Evolutionary conservation across 192 early-diverging fungal genomes (phyloP).

Genomic region (Backusella australiensis): DNA sequence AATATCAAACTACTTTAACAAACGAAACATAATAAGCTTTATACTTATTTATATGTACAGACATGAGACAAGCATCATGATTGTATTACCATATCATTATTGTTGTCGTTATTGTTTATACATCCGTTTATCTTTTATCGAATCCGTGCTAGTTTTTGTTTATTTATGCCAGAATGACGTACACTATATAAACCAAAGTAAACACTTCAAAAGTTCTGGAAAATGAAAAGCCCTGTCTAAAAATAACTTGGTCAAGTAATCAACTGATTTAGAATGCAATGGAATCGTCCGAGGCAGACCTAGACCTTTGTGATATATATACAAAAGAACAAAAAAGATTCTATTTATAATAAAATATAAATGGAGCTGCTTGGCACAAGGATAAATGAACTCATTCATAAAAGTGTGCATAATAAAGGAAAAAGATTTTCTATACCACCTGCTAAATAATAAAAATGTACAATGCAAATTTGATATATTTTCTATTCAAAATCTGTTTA

Average conservation of each 20-base stretch:
- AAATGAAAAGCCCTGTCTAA: background rate
- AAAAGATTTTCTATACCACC: no score
- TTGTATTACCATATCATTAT: background rate
- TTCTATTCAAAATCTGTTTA: background rate
- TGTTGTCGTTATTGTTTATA: background rate
- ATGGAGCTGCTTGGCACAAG: no score
- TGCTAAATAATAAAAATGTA: no score
- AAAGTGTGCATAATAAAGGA: no score
- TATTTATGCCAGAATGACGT: background rate
- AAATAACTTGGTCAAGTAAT: background rate
- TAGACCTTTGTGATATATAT: background rate
- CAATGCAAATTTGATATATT: no score
- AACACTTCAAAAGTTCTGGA: background rate
- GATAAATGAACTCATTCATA: no score
- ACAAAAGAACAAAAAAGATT: background rate
- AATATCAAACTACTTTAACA: no score
- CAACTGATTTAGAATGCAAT: background rate
- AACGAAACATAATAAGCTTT: no score
- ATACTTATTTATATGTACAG: no score
- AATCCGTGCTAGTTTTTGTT: background rate
- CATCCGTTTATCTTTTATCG: background rate
- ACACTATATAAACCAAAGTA: background rate
- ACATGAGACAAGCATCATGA: no score
- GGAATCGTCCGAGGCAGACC: background rate
- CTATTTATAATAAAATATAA: no score